These are phyloP conservation scores for Drechslera avenae DNA, from an alignment of 2,329 filamentous ascomycete species.

Conservation along the genomic window DNA sequence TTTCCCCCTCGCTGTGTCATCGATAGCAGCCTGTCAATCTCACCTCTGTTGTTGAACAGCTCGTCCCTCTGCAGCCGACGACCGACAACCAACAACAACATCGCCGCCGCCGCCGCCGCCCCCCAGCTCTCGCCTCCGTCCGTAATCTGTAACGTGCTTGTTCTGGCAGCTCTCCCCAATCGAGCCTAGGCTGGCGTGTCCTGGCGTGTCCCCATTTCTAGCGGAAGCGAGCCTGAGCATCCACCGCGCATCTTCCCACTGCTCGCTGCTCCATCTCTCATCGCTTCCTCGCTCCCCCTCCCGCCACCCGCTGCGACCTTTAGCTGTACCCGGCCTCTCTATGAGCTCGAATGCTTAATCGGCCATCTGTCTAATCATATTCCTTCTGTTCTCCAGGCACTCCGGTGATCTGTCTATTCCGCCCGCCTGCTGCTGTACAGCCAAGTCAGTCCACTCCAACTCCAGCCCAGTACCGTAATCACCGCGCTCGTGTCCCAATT, in stretches of 20 bases:
- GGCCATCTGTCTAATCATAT: slow-evolving; percentile 43
- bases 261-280: slow-evolving; percentile 16
- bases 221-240: slow-evolving; percentile 18
- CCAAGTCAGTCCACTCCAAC: slow-evolving; percentile 5
- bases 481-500: slow-evolving; percentile 15
- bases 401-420: slow-evolving; percentile 46
- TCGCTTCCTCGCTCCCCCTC: slow-evolving; percentile 17
- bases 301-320: slow-evolving; percentile 11
- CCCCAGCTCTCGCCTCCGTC: slow-evolving; percentile 5
- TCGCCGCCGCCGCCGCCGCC: neutral
- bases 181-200: slow-evolving; percentile 15
- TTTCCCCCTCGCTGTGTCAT: neutral
- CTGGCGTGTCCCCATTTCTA: slow-evolving; percentile 21
- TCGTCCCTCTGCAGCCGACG: no score
- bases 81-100: no score
- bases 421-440: slow-evolving; percentile 27
- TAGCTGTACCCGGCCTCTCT: slow-evolving; percentile 22
- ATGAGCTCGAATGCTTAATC: slow-evolving; percentile 39
- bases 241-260: slow-evolving; percentile 11
- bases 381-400: slow-evolving; percentile 47
- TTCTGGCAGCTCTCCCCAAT: slow-evolving; percentile 14
- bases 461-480: slow-evolving; percentile 46
- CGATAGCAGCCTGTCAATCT: neutral
- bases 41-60: no score
- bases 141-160: slow-evolving; percentile 27